Evolutionary conservation across 129 eudicot species (phyloP).

Genomic region (Flaveria bidentis): DNA sequence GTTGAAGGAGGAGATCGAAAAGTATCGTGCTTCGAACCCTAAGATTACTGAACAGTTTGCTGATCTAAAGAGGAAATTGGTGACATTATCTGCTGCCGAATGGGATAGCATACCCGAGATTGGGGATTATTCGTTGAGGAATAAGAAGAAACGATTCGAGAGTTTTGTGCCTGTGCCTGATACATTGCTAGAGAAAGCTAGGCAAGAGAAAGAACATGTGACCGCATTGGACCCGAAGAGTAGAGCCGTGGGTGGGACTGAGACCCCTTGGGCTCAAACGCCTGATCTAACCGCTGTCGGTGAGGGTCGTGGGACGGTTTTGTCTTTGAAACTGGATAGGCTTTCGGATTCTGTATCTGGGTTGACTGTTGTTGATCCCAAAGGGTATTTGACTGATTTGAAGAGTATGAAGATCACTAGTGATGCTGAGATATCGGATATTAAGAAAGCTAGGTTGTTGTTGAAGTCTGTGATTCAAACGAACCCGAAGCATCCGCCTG

Average conservation of each 20-base stretch:
- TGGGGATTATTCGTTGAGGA: slow-evolving; percentile 87
- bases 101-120: slow-evolving; percentile 96
- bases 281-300: slow-evolving; percentile 98
- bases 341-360: slow-evolving; percentile 89
- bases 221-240: slow-evolving; percentile 89
- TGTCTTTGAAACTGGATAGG: slow-evolving; percentile 78
- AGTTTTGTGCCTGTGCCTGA: slow-evolving; percentile 91
- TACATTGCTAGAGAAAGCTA: slow-evolving; percentile 86
- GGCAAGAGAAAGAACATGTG: slow-evolving; percentile 91
- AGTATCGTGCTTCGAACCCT: slow-evolving; percentile 80
- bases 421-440: slow-evolving; percentile 93
- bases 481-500: slow-evolving; percentile 87
- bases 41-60: slow-evolving; percentile 96
- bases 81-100: slow-evolving; percentile 57
- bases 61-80: slow-evolving; percentile 75
- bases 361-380: slow-evolving; percentile 83
- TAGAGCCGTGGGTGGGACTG: slow-evolving; percentile 82
- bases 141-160: slow-evolving; percentile 89
- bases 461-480: slow-evolving; percentile 85
- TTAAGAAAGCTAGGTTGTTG: slow-evolving; percentile 81
- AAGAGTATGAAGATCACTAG: slow-evolving; percentile 95
- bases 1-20: slow-evolving; percentile 83
- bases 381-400: slow-evolving; percentile 87
- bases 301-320: slow-evolving; percentile 91
- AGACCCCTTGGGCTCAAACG: slow-evolving; percentile 87